Percentiles rank a stretch among this genome's conserved stretches.
These are phyloP conservation scores for Pouteria campechiana DNA, from an alignment of 179 eudicot species.

Conservation along the genomic window DNA sequence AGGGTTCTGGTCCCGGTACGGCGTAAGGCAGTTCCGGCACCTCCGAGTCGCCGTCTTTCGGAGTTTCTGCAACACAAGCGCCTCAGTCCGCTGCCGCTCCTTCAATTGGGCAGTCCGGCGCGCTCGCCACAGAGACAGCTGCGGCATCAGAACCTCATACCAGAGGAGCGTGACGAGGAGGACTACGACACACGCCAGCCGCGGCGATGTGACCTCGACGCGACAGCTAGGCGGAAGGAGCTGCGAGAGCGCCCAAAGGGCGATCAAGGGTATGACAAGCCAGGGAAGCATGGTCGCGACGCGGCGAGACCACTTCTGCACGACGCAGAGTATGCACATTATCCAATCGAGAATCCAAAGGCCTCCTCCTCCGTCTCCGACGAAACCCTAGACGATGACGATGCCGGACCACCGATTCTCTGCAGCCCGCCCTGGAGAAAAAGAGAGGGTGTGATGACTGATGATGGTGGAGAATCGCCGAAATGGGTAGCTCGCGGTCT, in stretches of 20 bases:
- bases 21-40: constrained; percentile 90
- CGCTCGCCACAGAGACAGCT: constrained; percentile 76
- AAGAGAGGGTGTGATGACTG: no score
- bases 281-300: constrained; percentile 99
- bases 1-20: constrained; percentile 88
- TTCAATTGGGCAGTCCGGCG: constrained; percentile 68
- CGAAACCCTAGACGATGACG: no score
- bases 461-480: no score
- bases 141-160: constrained; percentile 96
- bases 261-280: constrained; percentile 93
- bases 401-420: no score
- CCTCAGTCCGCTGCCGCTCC: constrained; percentile 82
- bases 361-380: no score
- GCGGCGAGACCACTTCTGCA: constrained; percentile 98
- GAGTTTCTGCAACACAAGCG: constrained; percentile 77
- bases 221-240: constrained; percentile 84
- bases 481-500: no score
- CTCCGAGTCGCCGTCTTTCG: constrained; percentile 84
- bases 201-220: constrained; percentile 82
- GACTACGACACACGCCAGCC: constrained; percentile 86
- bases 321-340: constrained; percentile 98
- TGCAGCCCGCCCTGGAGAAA: no score
- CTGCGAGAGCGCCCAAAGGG: constrained; percentile 91
- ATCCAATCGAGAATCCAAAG: no score
- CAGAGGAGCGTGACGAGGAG: constrained; percentile 77